phyloP scores from a whole-genome alignment of 257 asterid genomes.

The Solanum megistacrolobum region DNA sequence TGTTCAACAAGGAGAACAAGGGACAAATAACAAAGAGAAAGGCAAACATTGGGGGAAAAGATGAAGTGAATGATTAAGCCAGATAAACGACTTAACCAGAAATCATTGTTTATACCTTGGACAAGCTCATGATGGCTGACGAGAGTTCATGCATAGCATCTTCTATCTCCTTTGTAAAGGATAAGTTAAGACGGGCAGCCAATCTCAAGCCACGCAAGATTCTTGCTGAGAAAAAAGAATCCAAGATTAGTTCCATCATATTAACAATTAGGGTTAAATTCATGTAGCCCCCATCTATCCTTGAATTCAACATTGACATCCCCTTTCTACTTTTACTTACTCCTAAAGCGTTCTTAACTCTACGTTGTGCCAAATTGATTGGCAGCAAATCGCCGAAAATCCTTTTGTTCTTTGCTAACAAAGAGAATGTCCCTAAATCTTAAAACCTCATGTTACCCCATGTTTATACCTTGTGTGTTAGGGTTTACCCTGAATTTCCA shows the following conservation, averaged over 20 bases:
- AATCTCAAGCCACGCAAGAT: constrained; percentile 91
- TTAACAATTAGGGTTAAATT: not conserved
- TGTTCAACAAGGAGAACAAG: not conserved
- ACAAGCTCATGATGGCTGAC: constrained; percentile 39
- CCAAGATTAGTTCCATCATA: not conserved
- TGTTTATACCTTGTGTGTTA: not conserved
- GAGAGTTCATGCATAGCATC: constrained; percentile 51
- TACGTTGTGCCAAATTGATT: not conserved
- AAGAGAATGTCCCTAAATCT: not conserved
- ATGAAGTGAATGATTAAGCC: not conserved
- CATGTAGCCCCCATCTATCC: not conserved
- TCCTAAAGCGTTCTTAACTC: not conserved
- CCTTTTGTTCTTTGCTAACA: not conserved
- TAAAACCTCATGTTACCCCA: not conserved
- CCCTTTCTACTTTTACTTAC: not conserved
- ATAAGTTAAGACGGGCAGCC: constrained; percentile 87
- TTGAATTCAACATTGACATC: not conserved
- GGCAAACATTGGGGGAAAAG: not conserved
- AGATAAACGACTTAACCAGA: not conserved
- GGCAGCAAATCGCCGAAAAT: not conserved
- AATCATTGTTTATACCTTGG: constrained; percentile 27
- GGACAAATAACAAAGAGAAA: not conserved
- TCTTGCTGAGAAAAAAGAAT: constrained; percentile 50
- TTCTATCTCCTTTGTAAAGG: constrained; percentile 68
- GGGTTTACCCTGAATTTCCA: not conserved